Conservation (phyloP, 2,329 filamentous ascomycete genomes). For the Domatiomyces globalis region DNA sequence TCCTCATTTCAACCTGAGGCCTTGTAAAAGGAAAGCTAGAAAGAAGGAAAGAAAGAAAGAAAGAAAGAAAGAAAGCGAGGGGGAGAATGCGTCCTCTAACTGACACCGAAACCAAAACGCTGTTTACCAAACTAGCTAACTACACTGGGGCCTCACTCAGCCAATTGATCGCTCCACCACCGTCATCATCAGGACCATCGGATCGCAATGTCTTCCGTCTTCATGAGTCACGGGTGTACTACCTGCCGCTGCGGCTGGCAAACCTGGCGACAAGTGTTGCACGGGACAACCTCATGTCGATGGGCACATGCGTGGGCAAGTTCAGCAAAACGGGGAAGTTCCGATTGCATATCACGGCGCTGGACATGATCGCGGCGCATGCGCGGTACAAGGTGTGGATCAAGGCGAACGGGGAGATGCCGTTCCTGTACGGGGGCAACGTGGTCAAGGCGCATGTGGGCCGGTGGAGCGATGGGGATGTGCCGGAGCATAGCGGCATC, state of each 20-base stretch:
- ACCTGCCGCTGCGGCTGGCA: slow-evolving; percentile 74
- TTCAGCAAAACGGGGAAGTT: slow-evolving; percentile 97
- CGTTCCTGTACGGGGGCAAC: slow-evolving; percentile 88
- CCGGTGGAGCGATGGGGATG: slow-evolving; percentile 68
- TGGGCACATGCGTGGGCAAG: slow-evolving; percentile 87
- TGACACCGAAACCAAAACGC: slow-evolving; percentile 48
- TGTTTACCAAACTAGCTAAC: slow-evolving; percentile 85
- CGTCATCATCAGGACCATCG: slow-evolving; percentile 38
- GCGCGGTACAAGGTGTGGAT: slow-evolving; percentile 96
- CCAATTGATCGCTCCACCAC: slow-evolving; percentile 61
- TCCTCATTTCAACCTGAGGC: no score
- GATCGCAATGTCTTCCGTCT: slow-evolving; percentile 80
- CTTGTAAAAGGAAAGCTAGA: no score
- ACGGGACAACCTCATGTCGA: slow-evolving; percentile 64
- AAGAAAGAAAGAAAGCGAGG: neutral
- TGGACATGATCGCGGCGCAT: slow-evolving; percentile 78
- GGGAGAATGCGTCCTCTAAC: slow-evolving; percentile 64
- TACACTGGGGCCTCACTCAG: slow-evolving; percentile 82
- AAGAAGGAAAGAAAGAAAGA: neutral
- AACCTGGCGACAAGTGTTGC: slow-evolving; percentile 81
- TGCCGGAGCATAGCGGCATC: slow-evolving; percentile 81
- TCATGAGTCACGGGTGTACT: slow-evolving; percentile 74
- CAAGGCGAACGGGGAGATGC: slow-evolving; percentile 92
- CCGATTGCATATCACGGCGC: slow-evolving; percentile 78
- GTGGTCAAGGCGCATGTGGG: slow-evolving; percentile 71